Evolutionary conservation across 192 early-diverging fungal genomes (phyloP).

Genomic region (Backusella macrospora): DNA sequence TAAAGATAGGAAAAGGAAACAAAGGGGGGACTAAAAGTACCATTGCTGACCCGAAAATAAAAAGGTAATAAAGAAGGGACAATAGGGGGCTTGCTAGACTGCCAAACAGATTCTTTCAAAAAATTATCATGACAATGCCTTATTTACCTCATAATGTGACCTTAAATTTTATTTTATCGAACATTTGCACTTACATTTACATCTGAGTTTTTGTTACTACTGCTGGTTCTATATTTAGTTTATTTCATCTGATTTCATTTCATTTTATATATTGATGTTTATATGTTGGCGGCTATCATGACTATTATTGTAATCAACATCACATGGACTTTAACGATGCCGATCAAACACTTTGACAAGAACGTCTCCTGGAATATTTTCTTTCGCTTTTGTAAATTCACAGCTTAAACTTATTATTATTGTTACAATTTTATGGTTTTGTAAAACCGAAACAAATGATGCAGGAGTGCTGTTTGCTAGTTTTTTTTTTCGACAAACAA

Average conservation of each 20-base stretch:
- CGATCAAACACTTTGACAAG: conserved; percentile 12
- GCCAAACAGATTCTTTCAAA: background rate
- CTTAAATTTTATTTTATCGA: background rate
- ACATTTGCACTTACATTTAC: background rate
- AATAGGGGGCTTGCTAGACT: conserved; percentile 7
- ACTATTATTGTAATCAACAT: background rate
- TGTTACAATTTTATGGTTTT: background rate
- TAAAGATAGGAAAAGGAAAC: background rate
- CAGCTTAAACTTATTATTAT: no score
- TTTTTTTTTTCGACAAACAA: background rate
- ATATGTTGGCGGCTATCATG: background rate
- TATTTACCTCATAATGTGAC: background rate
- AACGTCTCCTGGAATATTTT: conserved; percentile 7
- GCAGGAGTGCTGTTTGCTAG: conserved; percentile 1
- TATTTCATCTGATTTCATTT: background rate
- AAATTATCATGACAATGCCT: conserved; percentile 4
- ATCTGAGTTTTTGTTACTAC: background rate
- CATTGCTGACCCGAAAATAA: background rate
- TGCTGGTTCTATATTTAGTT: background rate
- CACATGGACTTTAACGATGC: conserved; percentile 1
- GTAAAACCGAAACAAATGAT: conserved; percentile 3
- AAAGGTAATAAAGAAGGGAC: conserved; percentile 2
- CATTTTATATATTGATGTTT: background rate
- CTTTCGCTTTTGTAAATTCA: background rate
- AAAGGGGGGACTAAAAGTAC: conserved; percentile 8